These are phyloP conservation scores for Massospora cicadina DNA, from an alignment of 371 early-diverging fungal genomes.

Conservation along the genomic window DNA sequence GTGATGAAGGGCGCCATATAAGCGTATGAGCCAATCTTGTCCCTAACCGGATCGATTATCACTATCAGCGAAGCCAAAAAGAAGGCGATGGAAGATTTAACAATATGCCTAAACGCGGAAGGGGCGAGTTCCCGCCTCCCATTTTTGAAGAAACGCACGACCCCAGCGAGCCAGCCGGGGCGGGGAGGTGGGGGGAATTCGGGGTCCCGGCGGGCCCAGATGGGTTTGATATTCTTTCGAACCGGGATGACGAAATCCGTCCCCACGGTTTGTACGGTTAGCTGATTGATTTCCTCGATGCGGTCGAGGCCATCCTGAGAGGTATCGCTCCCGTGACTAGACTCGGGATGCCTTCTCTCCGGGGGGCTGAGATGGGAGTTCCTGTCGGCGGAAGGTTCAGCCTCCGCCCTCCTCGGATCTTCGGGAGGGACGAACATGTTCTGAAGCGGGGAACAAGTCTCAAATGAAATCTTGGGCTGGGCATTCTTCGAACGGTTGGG, in stretches of 20 bases:
- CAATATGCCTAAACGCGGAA: neutral
- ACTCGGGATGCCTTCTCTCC: neutral
- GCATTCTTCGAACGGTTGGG: too few relatives aligned
- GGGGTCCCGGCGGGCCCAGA: neutral
- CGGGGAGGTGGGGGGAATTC: neutral
- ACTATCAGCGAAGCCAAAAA: constrained; percentile 9
- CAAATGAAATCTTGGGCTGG: too few relatives aligned
- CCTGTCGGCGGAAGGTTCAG: neutral
- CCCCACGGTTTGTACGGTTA: neutral
- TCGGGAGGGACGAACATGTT: neutral
- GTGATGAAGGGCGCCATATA: constrained; percentile 4
- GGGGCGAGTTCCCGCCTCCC: neutral
- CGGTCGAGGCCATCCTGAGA: neutral
- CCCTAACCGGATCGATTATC: neutral
- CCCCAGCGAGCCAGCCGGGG: neutral
- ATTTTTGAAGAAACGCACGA: constrained; percentile 3
- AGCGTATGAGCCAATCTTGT: neutral
- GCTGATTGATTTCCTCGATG: neutral
- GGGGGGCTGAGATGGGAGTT: neutral
- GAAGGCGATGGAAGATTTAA: constrained; percentile 9
- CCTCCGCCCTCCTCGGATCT: neutral
- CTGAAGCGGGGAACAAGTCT: neutral
- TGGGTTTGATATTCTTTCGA: neutral
- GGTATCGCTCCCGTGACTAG: neutral
- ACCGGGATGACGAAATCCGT: neutral